These are phyloP conservation scores for Oidiodendron maius DNA, from an alignment of 495 filamentous ascomycete species.

Conservation along the genomic window DNA sequence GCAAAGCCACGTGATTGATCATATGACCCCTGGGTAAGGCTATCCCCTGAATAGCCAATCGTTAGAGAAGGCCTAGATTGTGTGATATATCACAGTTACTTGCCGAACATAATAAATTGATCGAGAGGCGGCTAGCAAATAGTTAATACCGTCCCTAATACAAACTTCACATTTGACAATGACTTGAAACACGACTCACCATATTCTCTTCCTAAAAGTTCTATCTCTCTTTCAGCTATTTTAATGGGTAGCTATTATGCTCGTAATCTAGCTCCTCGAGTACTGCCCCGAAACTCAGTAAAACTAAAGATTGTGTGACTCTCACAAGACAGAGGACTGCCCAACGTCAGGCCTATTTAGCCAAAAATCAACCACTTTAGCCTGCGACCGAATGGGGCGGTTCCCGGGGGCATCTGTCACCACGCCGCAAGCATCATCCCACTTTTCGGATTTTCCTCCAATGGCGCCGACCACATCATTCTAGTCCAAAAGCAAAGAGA, in stretches of 20 bases:
- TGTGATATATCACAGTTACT: not conserved
- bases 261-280: too few relatives aligned
- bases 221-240: not conserved
- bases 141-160: not conserved
- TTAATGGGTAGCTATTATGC: too few relatives aligned
- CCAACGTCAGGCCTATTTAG: too few relatives aligned
- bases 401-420: too few relatives aligned
- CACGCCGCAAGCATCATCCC: too few relatives aligned
- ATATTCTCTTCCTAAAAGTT: not conserved
- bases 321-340: too few relatives aligned
- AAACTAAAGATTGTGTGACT: too few relatives aligned
- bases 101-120: constrained; percentile 55
- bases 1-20: constrained; percentile 49
- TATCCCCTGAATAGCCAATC: constrained; percentile 36
- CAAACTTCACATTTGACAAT: not conserved
- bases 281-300: too few relatives aligned
- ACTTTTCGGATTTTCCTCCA: not conserved
- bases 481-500: not conserved
- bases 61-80: not conserved
- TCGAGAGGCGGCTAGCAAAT: constrained; percentile 6
- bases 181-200: not conserved
- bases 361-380: too few relatives aligned
- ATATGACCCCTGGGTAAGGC: constrained; percentile 54
- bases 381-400: too few relatives aligned
- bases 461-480: not conserved